Percentiles rank a stretch among this genome's conserved stretches.
These are phyloP conservation scores for Arthrinium phaeospermum DNA, from an alignment of 2,329 filamentous ascomycete genomes.

Conservation along the genomic window DNA sequence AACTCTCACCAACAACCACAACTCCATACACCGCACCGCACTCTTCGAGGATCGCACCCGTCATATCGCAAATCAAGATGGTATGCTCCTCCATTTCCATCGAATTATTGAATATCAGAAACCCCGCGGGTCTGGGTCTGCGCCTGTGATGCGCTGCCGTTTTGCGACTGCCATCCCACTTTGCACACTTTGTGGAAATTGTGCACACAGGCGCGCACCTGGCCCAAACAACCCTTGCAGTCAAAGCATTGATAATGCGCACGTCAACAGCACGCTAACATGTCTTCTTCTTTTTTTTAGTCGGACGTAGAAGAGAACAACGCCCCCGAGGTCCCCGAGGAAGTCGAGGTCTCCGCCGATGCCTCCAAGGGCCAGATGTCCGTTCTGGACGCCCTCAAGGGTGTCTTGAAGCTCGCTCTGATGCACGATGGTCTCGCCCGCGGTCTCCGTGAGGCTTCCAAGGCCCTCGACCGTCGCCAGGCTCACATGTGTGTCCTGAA, in stretches of 20 bases:
- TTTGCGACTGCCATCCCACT: slow-evolving; percentile 5
- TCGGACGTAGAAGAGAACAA: slow-evolving; percentile 99
- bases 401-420: slow-evolving; percentile 96
- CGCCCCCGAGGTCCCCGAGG: slow-evolving; percentile 80
- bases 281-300: slow-evolving; percentile 51
- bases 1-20: slow-evolving; percentile 31
- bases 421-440: slow-evolving; percentile 99
- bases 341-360: slow-evolving; percentile 96
- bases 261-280: background rate
- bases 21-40: slow-evolving; percentile 32
- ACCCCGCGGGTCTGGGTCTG: background rate
- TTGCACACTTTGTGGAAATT: background rate
- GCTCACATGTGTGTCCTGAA: slow-evolving; percentile 99
- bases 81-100: slow-evolving; percentile 50
- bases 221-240: background rate
- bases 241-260: background rate
- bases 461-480: slow-evolving; percentile 97
- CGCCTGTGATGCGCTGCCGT: slow-evolving; percentile 2
- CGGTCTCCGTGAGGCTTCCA: slow-evolving; percentile 97
- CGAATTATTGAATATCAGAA: slow-evolving; percentile 5
- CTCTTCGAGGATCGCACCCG: slow-evolving; percentile 73
- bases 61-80: slow-evolving; percentile 61
- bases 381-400: slow-evolving; percentile 97
- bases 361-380: slow-evolving; percentile 92
- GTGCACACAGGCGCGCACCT: slow-evolving; percentile 6